These are phyloP conservation scores for Neonectria ditissima DNA, from an alignment of 2,329 filamentous ascomycete species.

Conservation along the genomic window DNA sequence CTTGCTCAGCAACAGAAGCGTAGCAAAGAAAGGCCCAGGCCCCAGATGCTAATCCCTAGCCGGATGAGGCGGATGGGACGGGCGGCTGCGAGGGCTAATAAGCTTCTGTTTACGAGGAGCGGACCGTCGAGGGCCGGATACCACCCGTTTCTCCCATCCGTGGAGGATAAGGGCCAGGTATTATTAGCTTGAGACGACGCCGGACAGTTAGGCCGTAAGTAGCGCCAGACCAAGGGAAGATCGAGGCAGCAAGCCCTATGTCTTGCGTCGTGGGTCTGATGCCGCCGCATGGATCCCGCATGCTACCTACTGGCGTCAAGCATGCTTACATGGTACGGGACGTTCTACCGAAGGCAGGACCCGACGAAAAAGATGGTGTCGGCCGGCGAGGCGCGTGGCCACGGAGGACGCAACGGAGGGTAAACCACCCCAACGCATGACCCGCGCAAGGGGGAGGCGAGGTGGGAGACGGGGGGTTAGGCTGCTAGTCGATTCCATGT, in stretches of 20 bases:
- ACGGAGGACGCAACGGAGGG: constrained; percentile 27
- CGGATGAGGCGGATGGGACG: constrained; percentile 28
- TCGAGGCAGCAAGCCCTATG: constrained; percentile 17
- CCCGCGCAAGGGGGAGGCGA: constrained; percentile 32
- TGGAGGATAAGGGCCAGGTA: constrained; percentile 11
- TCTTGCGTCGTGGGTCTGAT: constrained; percentile 16
- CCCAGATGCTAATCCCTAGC: constrained; percentile 4
- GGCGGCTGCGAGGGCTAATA: constrained; percentile 30
- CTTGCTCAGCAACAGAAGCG: background rate
- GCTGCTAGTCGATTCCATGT: constrained; percentile 42
- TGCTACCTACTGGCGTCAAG: background rate
- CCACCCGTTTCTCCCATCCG: constrained; percentile 33
- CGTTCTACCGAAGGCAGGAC: constrained; percentile 13
- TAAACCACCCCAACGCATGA: constrained; percentile 25
- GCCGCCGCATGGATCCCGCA: constrained; percentile 2
- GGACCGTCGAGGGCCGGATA: constrained; percentile 41
- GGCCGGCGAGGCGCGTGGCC: constrained; percentile 41
- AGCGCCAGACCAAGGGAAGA: background rate
- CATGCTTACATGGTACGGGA: constrained; percentile 13
- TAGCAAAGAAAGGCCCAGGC: background rate
- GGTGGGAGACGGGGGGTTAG: constrained; percentile 28
- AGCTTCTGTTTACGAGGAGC: constrained; percentile 34
- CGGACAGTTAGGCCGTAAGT: background rate
- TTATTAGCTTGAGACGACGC: constrained; percentile 14
- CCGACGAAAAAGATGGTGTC: constrained; percentile 36